Evolutionary conservation across 192 early-diverging fungal genomes (phyloP), one percentile per base, ranked within the genome.

Genomic region (Martensiomyces pterosporus): DNA sequence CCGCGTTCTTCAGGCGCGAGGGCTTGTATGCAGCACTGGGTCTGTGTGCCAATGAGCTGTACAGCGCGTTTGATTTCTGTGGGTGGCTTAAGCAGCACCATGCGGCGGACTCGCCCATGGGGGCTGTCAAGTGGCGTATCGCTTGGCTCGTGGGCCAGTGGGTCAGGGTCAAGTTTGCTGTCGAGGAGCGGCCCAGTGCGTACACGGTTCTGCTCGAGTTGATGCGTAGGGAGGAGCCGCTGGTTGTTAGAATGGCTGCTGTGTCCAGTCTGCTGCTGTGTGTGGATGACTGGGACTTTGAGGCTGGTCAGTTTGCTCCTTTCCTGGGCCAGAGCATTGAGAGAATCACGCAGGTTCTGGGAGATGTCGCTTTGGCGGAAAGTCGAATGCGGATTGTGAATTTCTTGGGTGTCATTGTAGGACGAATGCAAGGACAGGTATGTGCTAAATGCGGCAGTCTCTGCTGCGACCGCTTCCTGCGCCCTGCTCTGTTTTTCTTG

Each of bases 231-330:
- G 72, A 81, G n/a, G 83, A 90, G 54, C 87, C 90, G 23, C 55
- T 91, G 56, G 82, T 89, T 29, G 89, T 94, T 27, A 82, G 90
- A 3, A 75, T 94, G 33, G 82, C 86, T 12, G 83, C 92, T 10
- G 78, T 85, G 12, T 60, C 79, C 5, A 82, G 81, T 25, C 58
- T 94, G 3, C 52, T 75, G 35, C 54, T 48, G 22, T 82, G 85
- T 27, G 70, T 97, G 21, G 90, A 91, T 43, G 91, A 94, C 51
- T 91, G 88, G 88, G 89, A 92, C 47, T 94, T 94, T 74, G 86
- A 89, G 19, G 53, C 82, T 6, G 60, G 62, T 0, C 63, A 67
- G 18, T 92, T 93, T 48, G 47, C 65, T 19, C 83, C 85, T 2
- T 92, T 79, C 59, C 49, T 91, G 27, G 80, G 81, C 24, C 70